Evolutionary conservation across 441 rosid species (phyloP), one percentile per base, ranked within the genome.

Genomic region (Gossypium schwendimanii): DNA sequence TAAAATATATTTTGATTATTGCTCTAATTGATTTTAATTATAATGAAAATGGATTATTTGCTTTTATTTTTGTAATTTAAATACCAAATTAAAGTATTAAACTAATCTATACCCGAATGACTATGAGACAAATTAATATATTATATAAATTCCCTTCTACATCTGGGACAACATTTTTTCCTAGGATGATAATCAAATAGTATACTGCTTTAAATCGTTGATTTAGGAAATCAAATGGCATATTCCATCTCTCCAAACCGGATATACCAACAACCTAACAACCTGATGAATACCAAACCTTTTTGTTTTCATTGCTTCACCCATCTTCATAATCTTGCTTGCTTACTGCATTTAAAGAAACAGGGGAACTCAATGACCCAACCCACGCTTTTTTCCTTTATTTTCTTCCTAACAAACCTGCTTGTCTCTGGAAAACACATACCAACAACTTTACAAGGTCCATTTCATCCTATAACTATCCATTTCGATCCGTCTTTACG

Each of bases 401-500:
- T 75, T 45, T 78, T 64, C 54, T 21, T 80, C 45, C 18, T 75
- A 7, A 28, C 63, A 36, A 55, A 71, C 18, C 6, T 52, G 17
- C 6, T 33, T 17, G 58, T 61, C 26, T 49, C 72, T 39, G 58
- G 63, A 8, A 62, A 69, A 14, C 52, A 57, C 3, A 85, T 88
- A 74, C 91, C 92, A 4, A 89, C 98, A 3, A 89, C 98, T 73
- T 80, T 88, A 20, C 82, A 84, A 21, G 92, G 90, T 0, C 92
- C 92, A 1, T 88, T 86, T 63, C 54, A 81, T 60, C 88, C 90
- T 5, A 49, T 72, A 6, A 86, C 90, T 7, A 82, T 82, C 54
- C 82, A 84, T 33, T 80, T 88, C 63, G 87, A 88, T 57, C 82
- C 87, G 17, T 81, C 87, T 28, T 76, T 88, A 8, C 89, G 92